Evolutionary conservation across 306 rosid species (phyloP).

Genomic region (Lablab purpureus): DNA sequence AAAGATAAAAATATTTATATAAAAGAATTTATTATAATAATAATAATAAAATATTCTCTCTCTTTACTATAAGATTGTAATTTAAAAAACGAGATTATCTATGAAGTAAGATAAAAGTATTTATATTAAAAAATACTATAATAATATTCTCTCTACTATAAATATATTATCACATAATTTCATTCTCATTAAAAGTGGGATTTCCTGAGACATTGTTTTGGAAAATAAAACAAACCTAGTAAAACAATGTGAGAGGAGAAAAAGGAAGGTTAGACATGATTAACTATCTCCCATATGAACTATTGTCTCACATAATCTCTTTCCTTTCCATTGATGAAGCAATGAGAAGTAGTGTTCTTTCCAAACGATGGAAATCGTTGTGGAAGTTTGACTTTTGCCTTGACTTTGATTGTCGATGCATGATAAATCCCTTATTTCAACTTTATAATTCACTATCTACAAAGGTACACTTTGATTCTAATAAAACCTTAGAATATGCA

Average conservation of each 20-base stretch:
- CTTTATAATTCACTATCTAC: neutral
- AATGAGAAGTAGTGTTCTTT: neutral
- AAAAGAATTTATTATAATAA: too few species aligned
- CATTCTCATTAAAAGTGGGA: too few species aligned
- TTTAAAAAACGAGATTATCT: too few species aligned
- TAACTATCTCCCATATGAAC: neutral
- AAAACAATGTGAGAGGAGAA: neutral
- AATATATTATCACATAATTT: too few species aligned
- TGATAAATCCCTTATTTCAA: neutral
- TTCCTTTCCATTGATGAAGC: neutral
- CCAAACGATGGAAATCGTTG: neutral
- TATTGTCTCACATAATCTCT: neutral
- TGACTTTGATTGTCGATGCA: neutral
- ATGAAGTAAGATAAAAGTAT: too few species aligned
- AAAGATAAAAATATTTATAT: too few species aligned
- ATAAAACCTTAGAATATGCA: neutral
- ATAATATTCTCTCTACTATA: too few species aligned
- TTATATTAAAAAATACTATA: too few species aligned
- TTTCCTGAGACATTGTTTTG: too few species aligned
- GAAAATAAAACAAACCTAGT: too few species aligned
- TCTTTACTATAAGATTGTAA: too few species aligned
- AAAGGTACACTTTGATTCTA: neutral
- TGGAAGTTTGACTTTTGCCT: neutral
- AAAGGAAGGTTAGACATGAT: neutral
- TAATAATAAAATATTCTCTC: too few species aligned